Base-by-base conservation (phyloP, 768 basidiomycete species). In the Clavulina sp. region DNA sequence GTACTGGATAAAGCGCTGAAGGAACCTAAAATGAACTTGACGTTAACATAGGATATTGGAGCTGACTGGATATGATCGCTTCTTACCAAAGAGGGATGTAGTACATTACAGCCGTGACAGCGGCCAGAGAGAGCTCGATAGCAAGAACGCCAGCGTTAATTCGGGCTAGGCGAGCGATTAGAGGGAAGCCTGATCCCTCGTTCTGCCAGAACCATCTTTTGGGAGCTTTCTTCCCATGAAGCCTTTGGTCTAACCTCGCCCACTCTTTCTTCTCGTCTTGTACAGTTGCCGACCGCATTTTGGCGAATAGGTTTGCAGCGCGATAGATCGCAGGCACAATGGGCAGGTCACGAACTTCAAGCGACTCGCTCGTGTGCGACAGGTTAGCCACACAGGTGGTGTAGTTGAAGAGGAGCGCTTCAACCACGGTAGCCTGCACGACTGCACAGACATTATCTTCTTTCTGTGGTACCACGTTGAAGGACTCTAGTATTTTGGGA, bases 301-400 rank as follows among this genome's bases (percentile, higher is more conserved):
- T 60, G n/a, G 73, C 57, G 57, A 78, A 87, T 52, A 83, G 74
- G 58, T 64, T 63, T 4, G 58, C 55, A 4, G 69, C 69, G 29
- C 89, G 83, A 76, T 88, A 80, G 58, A 74, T 63, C 0, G 71
- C 75, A 0, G 83, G 76, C 5, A 91, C 73, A 50, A 92, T 78
- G 4, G 89, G 91, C 29, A 95, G 68, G 61, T 95, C 88, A 54
- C 79, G 86, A 21, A 88, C 85, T 57, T 93, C 84, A 43, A 93
- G 73, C 53, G 75, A 80, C 52, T 74, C 71, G 1, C 81, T 70
- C 2, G 69, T 70, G 64, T 86, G 77, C 2, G 87, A 89, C 38
- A 89, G 77, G 75, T 79, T 78, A 51, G 92, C 77, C 13, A 95
- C 84, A 54, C 81, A 79, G 1, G 87, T 91, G 34, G 83, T 86